Evolutionary conservation across 805 yeast genomes (phyloP).

Genomic region (Wickerhamiella occidentalis): DNA sequence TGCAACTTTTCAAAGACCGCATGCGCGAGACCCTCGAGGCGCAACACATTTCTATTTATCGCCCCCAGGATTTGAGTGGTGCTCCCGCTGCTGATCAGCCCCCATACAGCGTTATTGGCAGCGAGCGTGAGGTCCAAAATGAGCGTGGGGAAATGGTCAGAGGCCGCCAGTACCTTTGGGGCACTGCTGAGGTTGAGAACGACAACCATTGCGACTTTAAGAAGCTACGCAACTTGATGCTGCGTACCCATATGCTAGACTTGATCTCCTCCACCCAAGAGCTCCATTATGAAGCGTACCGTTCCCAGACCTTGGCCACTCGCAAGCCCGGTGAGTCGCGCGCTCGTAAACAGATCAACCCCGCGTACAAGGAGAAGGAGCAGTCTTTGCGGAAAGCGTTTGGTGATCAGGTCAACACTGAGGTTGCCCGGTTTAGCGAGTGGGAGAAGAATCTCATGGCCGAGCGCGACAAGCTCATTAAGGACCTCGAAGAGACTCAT

Average conservation of each 20-base stretch:
- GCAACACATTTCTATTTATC: slow-evolving; percentile 46
- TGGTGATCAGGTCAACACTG: slow-evolving; percentile 92
- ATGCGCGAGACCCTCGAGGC: slow-evolving; percentile 40
- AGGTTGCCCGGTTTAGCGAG: slow-evolving; percentile 93
- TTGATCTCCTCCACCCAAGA: slow-evolving; percentile 62
- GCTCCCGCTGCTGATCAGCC: slow-evolving; percentile 30
- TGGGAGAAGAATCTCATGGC: slow-evolving; percentile 96
- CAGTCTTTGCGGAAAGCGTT: slow-evolving; percentile 85
- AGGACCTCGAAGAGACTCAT: slow-evolving; percentile 84
- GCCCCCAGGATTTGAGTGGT: slow-evolving; percentile 30
- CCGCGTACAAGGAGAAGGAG: slow-evolving; percentile 93
- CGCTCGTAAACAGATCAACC: slow-evolving; percentile 45
- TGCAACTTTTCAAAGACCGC: slow-evolving; percentile 40
- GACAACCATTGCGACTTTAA: slow-evolving; percentile 64
- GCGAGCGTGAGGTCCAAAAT: slow-evolving; percentile 39
- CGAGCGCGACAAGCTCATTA: slow-evolving; percentile 86
- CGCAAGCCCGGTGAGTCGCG: slow-evolving; percentile 34
- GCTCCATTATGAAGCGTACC: slow-evolving; percentile 56
- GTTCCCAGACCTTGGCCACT: slow-evolving; percentile 44
- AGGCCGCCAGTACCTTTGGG: slow-evolving; percentile 79
- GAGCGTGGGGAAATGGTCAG: slow-evolving; percentile 41
- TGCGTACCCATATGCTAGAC: slow-evolving; percentile 65
- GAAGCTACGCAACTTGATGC: slow-evolving; percentile 48
- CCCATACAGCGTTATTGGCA: slow-evolving; percentile 66
- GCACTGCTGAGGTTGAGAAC: slow-evolving; percentile 72